These are phyloP conservation scores for Monilinia aucupariae DNA, from an alignment of 2,329 filamentous ascomycete genomes.

Conservation along the genomic window DNA sequence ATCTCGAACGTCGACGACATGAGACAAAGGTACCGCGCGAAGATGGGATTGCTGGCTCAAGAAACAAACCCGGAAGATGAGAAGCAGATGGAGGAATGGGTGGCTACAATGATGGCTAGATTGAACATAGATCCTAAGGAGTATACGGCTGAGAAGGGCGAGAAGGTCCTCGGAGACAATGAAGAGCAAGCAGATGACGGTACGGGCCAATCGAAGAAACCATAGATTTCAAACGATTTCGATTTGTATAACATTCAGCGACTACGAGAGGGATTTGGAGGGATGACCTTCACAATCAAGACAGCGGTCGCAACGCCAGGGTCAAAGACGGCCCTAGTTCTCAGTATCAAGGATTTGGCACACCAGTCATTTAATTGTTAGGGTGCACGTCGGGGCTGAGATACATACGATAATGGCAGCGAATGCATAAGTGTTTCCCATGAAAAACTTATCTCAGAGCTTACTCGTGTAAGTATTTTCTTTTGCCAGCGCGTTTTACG, in stretches of 20 bases:
- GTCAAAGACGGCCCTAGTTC: not conserved
- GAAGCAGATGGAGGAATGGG: constrained; percentile 56
- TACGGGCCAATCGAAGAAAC: constrained; percentile 14
- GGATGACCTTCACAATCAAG: not conserved
- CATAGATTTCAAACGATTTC: constrained; percentile 7
- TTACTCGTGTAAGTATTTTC: constrained; percentile 4
- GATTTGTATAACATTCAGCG: not conserved
- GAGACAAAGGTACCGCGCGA: constrained; percentile 45
- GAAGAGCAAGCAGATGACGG: constrained; percentile 10
- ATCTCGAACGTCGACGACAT: constrained; percentile 65
- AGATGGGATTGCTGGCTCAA: constrained; percentile 38
- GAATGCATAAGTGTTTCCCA: not conserved
- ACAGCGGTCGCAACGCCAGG: not conserved
- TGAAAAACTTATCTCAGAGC: not conserved
- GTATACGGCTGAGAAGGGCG: constrained; percentile 17
- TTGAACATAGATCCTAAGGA: constrained; percentile 41
- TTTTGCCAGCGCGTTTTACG: constrained; percentile 9
- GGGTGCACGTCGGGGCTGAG: constrained; percentile 3
- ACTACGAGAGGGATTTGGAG: not conserved
- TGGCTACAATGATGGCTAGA: constrained; percentile 54
- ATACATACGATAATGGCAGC: not conserved
- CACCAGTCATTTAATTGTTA: not conserved
- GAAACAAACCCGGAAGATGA: constrained; percentile 47
- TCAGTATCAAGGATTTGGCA: not conserved
- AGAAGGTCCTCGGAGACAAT: not conserved